phyloP scores from a whole-genome alignment of 345 rosid species.

The Cardamine resedifolia region DNA sequence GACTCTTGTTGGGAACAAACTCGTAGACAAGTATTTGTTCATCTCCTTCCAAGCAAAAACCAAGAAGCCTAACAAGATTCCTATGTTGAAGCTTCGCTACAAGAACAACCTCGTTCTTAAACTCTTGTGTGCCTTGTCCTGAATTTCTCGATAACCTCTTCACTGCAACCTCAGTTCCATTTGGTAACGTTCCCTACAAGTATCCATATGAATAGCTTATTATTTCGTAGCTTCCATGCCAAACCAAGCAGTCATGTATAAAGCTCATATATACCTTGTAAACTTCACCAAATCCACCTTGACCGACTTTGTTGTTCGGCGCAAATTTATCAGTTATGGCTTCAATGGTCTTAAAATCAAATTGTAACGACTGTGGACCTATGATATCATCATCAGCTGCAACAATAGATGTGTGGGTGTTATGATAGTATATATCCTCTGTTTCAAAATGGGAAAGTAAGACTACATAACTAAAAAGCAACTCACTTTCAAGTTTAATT shows the following conservation, averaged over 20 bases:
- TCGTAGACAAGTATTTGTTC: constrained; percentile 32
- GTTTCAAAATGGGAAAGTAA: too few relatives aligned
- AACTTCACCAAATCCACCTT: constrained; percentile 37
- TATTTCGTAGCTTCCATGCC: background rate
- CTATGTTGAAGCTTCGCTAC: constrained; percentile 30
- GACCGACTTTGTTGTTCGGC: background rate
- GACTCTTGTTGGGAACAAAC: constrained; percentile 28
- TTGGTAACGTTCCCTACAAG: constrained; percentile 14
- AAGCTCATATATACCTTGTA: too few relatives aligned
- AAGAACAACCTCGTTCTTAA: constrained; percentile 27
- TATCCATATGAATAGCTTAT: background rate
- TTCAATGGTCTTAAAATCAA: constrained; percentile 25
- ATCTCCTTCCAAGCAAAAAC: constrained; percentile 26
- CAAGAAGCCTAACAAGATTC: constrained; percentile 29
- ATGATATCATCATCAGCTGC: constrained; percentile 14
- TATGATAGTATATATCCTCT: too few relatives aligned
- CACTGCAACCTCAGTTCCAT: constrained; percentile 18
- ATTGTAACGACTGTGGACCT: constrained; percentile 11
- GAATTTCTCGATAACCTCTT: constrained; percentile 22
- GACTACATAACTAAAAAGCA: too few relatives aligned
- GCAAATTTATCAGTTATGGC: constrained; percentile 11
- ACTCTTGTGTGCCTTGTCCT: constrained; percentile 27
- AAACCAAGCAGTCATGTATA: background rate
- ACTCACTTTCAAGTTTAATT: too few relatives aligned
- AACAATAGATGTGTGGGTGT: too few relatives aligned